Evolutionary conservation across 306 rosid species (phyloP), one percentile per base, ranked within the genome.

Genomic region (Corylus heterophylla): DNA sequence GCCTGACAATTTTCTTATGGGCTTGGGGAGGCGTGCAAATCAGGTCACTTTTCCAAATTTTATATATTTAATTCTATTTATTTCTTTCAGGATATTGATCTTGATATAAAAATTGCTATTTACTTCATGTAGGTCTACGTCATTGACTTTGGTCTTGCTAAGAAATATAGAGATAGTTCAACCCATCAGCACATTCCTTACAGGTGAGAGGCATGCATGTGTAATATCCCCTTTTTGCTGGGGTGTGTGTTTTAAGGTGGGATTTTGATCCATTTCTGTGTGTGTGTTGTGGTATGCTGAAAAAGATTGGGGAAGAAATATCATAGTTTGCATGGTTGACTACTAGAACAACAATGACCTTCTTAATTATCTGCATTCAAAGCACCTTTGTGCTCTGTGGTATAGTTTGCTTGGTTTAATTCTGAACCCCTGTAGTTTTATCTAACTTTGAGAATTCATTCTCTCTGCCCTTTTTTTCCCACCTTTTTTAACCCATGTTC

Each of bases 1-100:
- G 87, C 98, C 98, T 0, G 98, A 94, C 84, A 94, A 94, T 76
- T 94, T 92, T 87, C 93, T 94, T 61, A 94, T 94, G 98, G 98
- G 98, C 70, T 87, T 94, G 71, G 98, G 98, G 81, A 88, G 97
- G 88, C 97, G 98, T 78, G 97, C 98, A 4, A 94, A 94, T 82
- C 97, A 92, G 97, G 98, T 94, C 29, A 17, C 27, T 69, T 7
- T 58, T 79, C 78, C 47, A 7, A 37, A 37, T 81, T 71, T 59
- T 45, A 3, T 74, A 5, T 44, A 42, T 42, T 42, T 11, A 27
- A 20, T 1, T 79, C 45, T 63, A 48, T 54, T 20, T 58, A 49
- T 12, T 49, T 37, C 14, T 73, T 37, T 67, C 48, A 39, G 69
- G 35, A 47, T 52, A 52, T 22, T 31, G 27, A 37, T 69, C 20